Evolutionary conservation across 2,329 filamentous ascomycete species (phyloP).

Genomic region (Tricladium varicosporioides): DNA sequence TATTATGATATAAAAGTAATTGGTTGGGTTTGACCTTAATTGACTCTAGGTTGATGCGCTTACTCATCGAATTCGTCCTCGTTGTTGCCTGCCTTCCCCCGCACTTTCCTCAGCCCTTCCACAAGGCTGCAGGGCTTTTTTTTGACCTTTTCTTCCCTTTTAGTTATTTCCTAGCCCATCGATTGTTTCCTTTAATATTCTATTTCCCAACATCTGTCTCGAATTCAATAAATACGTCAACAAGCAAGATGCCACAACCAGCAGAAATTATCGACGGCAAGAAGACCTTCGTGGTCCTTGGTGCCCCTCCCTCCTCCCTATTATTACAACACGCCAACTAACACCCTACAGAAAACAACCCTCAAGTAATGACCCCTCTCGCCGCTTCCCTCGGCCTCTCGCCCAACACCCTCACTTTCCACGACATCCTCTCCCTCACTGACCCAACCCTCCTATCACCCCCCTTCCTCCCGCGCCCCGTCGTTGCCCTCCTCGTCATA

Average conservation of each 20-base stretch:
- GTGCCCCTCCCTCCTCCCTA: slow-evolving; percentile 3
- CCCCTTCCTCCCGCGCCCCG: slow-evolving; percentile 80
- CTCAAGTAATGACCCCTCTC: slow-evolving; percentile 82
- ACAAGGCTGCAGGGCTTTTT: not conserved
- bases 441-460: slow-evolving; percentile 76
- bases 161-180: not conserved
- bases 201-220: not conserved
- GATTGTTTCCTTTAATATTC: not conserved
- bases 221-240: not conserved
- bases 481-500: slow-evolving; percentile 85
- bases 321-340: not conserved
- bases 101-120: slow-evolving; percentile 1
- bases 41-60: not conserved
- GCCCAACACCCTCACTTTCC: slow-evolving; percentile 69
- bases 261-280: slow-evolving; percentile 19
- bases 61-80: not conserved
- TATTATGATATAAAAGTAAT: not conserved
- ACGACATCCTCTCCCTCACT: slow-evolving; percentile 91
- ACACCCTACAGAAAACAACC: slow-evolving; percentile 63
- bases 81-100: slow-evolving; percentile 3
- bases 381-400: slow-evolving; percentile 83
- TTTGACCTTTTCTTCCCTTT: not conserved
- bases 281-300: slow-evolving; percentile 27
- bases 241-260: slow-evolving; percentile 23
- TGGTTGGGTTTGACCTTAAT: not conserved